Conservation (phyloP, 192 early-diverging fungal species). For the Coemansia sp. region DNA sequence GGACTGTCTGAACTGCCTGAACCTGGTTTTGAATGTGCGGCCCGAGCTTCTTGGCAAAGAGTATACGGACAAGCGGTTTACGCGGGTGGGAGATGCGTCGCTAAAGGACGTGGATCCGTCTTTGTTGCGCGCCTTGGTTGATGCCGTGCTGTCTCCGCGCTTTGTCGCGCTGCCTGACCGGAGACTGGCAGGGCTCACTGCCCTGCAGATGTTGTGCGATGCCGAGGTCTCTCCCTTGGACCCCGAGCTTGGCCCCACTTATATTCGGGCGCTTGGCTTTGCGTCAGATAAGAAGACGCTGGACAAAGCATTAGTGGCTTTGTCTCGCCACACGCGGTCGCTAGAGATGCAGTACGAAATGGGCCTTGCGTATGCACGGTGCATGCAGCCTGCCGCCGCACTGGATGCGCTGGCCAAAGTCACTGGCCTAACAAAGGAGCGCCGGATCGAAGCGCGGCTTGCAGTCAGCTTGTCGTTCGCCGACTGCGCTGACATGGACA, state of each 20-base stretch:
- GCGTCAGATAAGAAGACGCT: slow-evolving; percentile 17
- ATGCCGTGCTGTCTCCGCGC: slow-evolving; percentile 22
- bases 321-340: background rate
- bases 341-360: slow-evolving; percentile 18
- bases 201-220: slow-evolving; percentile 37
- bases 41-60: slow-evolving; percentile 6
- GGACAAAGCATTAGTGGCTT: background rate
- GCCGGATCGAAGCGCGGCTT: slow-evolving; percentile 17
- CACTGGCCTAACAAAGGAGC: slow-evolving; percentile 2
- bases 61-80: slow-evolving; percentile 19
- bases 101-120: background rate
- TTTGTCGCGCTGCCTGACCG: slow-evolving; percentile 30
- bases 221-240: slow-evolving; percentile 9
- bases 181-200: slow-evolving; percentile 41
- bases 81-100: background rate
- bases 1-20: slow-evolving; percentile 24
- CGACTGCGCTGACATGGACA: slow-evolving; percentile 14
- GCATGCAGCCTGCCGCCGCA: slow-evolving; percentile 19
- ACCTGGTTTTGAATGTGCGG: slow-evolving; percentile 30
- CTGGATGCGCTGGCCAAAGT: background rate
- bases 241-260: background rate
- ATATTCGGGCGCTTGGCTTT: slow-evolving; percentile 39
- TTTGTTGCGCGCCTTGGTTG: background rate
- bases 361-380: slow-evolving; percentile 38
- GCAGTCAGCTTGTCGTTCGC: slow-evolving; percentile 34